These are phyloP conservation scores for Microdochium nivale DNA, from an alignment of 2,329 filamentous ascomycete species.

Conservation along the genomic window DNA sequence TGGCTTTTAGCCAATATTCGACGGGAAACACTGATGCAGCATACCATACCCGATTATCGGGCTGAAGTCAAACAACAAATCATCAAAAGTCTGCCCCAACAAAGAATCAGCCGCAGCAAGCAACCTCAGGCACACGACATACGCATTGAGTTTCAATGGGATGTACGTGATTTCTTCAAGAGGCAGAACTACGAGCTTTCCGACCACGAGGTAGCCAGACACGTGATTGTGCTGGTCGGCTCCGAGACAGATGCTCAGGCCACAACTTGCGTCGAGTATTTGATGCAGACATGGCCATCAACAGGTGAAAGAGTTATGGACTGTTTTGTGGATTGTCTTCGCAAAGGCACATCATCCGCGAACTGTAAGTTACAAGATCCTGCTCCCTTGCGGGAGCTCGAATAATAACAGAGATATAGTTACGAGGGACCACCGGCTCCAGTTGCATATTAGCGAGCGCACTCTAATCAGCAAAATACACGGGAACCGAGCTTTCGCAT, in stretches of 20 bases:
- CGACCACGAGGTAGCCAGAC: background rate
- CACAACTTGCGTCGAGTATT: background rate
- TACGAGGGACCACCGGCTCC: background rate
- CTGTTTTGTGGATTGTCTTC: background rate
- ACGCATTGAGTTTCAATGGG: background rate
- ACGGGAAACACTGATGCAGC: background rate
- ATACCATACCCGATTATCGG: background rate
- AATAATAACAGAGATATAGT: background rate
- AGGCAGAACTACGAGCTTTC: background rate
- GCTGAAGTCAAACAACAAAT: background rate
- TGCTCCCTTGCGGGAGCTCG: background rate
- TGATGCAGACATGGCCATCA: background rate
- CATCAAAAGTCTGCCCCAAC: background rate
- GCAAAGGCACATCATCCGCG: background rate
- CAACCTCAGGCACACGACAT: background rate
- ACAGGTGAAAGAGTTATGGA: background rate
- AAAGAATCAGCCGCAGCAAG: background rate
- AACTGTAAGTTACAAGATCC: background rate
- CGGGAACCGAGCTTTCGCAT: background rate
- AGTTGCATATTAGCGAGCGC: background rate
- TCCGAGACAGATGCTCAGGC: background rate
- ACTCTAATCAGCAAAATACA: background rate
- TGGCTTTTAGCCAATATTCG: background rate
- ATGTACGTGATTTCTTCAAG: background rate
- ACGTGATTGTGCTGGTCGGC: background rate